These are phyloP conservation scores for Solanum ossicruentum DNA, from an alignment of 257 asterid genomes.

Conservation along the genomic window DNA sequence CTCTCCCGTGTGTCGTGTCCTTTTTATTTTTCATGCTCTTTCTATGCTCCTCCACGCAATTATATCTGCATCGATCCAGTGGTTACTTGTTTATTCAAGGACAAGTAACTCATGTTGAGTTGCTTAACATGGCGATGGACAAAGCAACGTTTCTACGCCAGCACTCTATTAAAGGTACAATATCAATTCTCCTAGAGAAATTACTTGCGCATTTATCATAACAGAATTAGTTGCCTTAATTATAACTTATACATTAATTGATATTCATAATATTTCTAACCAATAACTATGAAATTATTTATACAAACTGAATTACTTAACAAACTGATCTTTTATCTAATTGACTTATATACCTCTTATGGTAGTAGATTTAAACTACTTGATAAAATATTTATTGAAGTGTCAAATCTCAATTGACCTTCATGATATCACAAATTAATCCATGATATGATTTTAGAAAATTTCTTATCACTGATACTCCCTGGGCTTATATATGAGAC, in stretches of 20 bases:
- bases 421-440: not conserved
- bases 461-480: too few species aligned
- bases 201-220: too few species aligned
- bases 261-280: not conserved
- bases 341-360: not conserved
- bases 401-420: not conserved
- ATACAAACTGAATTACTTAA: rapidly evolving
- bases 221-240: too few species aligned
- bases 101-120: not conserved
- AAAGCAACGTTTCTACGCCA: not conserved
- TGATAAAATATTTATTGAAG: not conserved
- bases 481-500: too few species aligned
- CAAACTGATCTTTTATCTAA: too few species aligned
- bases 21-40: not conserved
- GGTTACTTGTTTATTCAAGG: not conserved
- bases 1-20: constrained; percentile 1
- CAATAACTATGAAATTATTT: not conserved
- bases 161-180: not conserved
- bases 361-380: not conserved
- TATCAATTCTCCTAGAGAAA: too few species aligned
- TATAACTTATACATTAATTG: not conserved
- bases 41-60: not conserved
- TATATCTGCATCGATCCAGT: not conserved
- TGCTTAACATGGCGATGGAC: not conserved
- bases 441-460: not conserved